These are phyloP conservation scores for Paramecium bursaria DNA, from an alignment of 73 alveolate genomes.

Conservation along the genomic window DNA sequence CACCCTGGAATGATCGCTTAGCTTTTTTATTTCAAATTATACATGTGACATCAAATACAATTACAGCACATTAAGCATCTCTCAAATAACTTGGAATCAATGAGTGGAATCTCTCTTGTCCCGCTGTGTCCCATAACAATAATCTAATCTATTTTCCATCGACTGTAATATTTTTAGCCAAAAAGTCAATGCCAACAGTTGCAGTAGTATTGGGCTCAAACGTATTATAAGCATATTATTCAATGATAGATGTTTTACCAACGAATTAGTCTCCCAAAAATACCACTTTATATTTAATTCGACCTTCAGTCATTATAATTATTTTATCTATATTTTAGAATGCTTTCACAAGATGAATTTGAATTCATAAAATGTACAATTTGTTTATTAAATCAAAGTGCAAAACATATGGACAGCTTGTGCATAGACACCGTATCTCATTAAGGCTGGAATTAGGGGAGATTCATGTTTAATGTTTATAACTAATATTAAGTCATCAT, in stretches of 20 bases:
- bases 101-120: slow-evolving; percentile 72
- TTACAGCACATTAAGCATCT: slow-evolving; percentile 56
- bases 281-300: slow-evolving; percentile 57
- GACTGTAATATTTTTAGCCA: slow-evolving; percentile 54
- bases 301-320: no score
- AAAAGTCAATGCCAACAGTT: slow-evolving; percentile 72
- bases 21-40: not conserved
- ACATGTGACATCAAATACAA: slow-evolving; percentile 68
- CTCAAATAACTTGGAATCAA: slow-evolving; percentile 50
- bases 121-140: slow-evolving; percentile 76
- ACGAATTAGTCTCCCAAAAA: slow-evolving; percentile 71
- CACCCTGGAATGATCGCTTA: slow-evolving; percentile 77
- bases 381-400: no score
- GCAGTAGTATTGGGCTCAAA: slow-evolving; percentile 62
- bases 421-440: no score
- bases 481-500: no score
- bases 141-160: slow-evolving; percentile 61
- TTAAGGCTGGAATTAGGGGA: no score
- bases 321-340: no score
- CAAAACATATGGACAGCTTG: no score
- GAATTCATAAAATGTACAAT: no score
- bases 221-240: slow-evolving; percentile 43
- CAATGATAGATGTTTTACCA: slow-evolving; percentile 71
- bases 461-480: no score
- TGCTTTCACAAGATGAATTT: no score